Evolutionary conservation across 2,329 filamentous ascomycete species (phyloP).

Genomic region (Neonectria punicea): DNA sequence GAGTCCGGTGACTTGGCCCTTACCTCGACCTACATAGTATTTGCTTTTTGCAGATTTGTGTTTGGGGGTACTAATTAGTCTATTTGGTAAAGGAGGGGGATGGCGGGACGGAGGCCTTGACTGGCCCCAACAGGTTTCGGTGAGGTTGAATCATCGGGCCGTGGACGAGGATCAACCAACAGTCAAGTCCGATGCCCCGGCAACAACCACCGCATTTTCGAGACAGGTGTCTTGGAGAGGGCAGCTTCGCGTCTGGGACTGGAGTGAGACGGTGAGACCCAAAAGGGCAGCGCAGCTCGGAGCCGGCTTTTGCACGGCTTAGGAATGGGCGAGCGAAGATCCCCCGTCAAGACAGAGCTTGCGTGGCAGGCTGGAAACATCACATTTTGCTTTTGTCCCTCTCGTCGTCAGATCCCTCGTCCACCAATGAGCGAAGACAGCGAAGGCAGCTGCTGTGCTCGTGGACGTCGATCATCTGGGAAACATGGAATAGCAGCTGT

Average conservation of each 20-base stretch:
- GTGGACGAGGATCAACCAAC: conserved; percentile 11
- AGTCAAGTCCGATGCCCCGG: conserved; percentile 17
- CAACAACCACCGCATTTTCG: conserved; percentile 16
- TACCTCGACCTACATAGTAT: not conserved
- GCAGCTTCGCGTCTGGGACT: not conserved
- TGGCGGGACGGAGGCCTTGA: not conserved
- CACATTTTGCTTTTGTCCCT: not conserved
- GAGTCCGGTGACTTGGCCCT: not conserved
- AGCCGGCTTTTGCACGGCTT: not conserved
- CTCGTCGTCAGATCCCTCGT: not conserved
- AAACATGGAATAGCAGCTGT: not conserved
- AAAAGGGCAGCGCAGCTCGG: not conserved
- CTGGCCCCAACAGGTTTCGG: conserved; percentile 1
- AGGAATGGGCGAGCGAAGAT: conserved; percentile 9
- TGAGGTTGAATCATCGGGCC: conserved; percentile 29
- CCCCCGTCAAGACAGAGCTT: not conserved
- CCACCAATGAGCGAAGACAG: not conserved
- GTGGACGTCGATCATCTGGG: not conserved
- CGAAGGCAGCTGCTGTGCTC: not conserved
- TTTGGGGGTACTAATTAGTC: not conserved
- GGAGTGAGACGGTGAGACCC: conserved; percentile 2
- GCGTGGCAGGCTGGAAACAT: not conserved
- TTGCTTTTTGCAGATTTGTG: conserved; percentile 13
- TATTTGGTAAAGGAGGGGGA: not conserved
- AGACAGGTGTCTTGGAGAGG: not conserved